Base-by-base conservation (phyloP, 2,329 filamentous ascomycete genomes). In the Cladosporium austrohemisphaericum region DNA sequence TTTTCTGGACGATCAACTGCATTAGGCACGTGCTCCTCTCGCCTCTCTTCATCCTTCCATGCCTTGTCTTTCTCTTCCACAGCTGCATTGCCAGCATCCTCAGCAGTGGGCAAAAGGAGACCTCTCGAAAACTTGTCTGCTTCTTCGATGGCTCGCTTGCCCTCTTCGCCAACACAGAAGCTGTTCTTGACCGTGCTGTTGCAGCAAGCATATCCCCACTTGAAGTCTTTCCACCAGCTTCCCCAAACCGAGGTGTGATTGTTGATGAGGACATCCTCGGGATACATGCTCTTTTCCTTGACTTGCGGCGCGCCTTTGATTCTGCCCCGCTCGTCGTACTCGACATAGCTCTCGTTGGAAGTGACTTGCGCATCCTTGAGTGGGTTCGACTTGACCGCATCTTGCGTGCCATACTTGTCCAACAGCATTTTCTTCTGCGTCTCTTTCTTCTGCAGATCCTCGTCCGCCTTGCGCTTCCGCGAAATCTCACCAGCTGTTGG, bases 181-280 rank as follows among this genome's bases (percentile, higher is more conserved):
- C 90, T 95, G 69, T 98, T 97, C 71, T 95, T 96, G 55, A 95
- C 81, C 18, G 83, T 85, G 0, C 90, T 95, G 66, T 94, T 90
- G 73, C 93, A 98, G 68, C 93, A 98, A 18, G 87, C 80, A 68
- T 95, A 98, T 1, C 93, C 93, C 93, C 93, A 98, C 68, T 85
- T 80, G 71, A 96, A 97, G 63, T 88, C 84, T 46, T 83, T 81
- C 93, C 93, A 98, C 93, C 93, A 98, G 62, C 90, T 95, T 41
- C 93, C 93, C 88, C 90, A 98, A 3, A 95, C 85, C 0, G 86
- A 85, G 3, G 82, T 89, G 70, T 98, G 93, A 63, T 98, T 98
- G 73, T 95, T 92, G 66, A 86, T 79, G 47, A 86, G 73, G 1
- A 96, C 77, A 61, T 98, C 89, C 64, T 98, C 93, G 4, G 84